Evolutionary conservation across 768 basidiomycete species (phyloP), one percentile per base, ranked within the genome.

Genomic region (Hypholoma fasciculare): DNA sequence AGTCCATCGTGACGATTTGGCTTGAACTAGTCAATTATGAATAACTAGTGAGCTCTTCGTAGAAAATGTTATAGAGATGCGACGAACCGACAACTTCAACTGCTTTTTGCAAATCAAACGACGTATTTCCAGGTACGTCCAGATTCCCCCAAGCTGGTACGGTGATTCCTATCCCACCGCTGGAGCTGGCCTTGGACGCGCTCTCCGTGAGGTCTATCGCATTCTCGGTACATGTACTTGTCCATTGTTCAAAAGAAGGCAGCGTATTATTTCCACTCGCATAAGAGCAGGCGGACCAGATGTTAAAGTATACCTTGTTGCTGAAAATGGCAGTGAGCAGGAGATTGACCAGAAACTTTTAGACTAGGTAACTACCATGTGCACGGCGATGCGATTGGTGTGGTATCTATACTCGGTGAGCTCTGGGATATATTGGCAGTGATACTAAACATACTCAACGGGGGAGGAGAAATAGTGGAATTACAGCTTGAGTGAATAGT

Each of bases 301-400:
- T 61, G 52, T 70, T 70, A 61, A 70, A 70, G 55, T 63, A 70
- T 8, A 72, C 66, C 38, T 63, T 68, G 34, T 71, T 75, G 60
- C 75, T 76, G 46, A 34, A 57, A 43, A 51, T 43, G 30, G 30
- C 26, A 19, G 49, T 14, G 39, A 4, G 14, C 4, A 43, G 11
- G 30, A 34, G 30, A 34, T 34, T 34, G 30, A 27, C 19, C 20
- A 34, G 2, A 26, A 6, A 38, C 20, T 27, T 44, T n/a, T n/a
- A n/a, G 14, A 13, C 26, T 16, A 36, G 27, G 44, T 38, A 23
- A 61, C 7, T 46, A 68, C 69, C 69, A 70, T 51, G 66, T 67
- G 52, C 69, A 70, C 8, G 47, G 38, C 34, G 66, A 61, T 11
- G 69, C 60, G 6, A 60, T 54, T 23, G 61, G 63, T 1, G 56